Base-by-base conservation (phyloP, 768 basidiomycete species). In the Artomyces pyxidatus region DNA sequence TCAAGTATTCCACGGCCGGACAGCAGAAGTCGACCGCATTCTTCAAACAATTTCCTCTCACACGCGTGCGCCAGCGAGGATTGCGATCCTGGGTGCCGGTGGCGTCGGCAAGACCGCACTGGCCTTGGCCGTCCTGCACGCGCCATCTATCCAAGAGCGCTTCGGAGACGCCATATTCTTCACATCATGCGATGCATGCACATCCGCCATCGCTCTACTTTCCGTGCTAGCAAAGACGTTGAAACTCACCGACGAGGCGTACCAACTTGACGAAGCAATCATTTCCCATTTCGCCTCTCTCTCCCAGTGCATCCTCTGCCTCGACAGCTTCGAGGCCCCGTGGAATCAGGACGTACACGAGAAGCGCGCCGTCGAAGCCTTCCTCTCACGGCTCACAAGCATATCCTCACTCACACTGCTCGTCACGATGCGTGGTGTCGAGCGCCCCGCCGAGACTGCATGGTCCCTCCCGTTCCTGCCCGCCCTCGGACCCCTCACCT, bases 271-370 rank as follows among this genome's bases (percentile, higher is more conserved):
- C 9, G 19, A 29, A 37, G 6, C 26, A 9, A 4, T 16, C 28
- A 21, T 49, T 12, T 19, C 12, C 11, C 6, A 19, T 12, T 30
- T 38, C 19, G 19, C 32, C 38, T 50, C 58, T 25, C 48, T 51
- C 14, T 51, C 55, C 3, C 63, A 59, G 4, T 48, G 61, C 5
- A 29, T 71, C 21, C 35, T 72, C 21, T 48, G 71, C 17, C 58
- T 72, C 4, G 70, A 71, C 49, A 72, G 71, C 47, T 69, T 72
- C 45, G 71, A 72, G 57, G 68, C 69, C 12, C 61, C 65, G 9
- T 69, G 68, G 69, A 58, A 66, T 46, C 50, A 53, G 29, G 52
- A 46, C 14, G 44, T 21, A 4, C 25, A 26, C 11, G 38, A 17
- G 1, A 28, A 27, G 26, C 16, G 22, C 19, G 26, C 50, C 16